Percentiles rank a stretch among this genome's conserved stretches.
Evolutionary conservation across 1,139 yeast species (phyloP).

Genomic region (Pichia sp.): DNA sequence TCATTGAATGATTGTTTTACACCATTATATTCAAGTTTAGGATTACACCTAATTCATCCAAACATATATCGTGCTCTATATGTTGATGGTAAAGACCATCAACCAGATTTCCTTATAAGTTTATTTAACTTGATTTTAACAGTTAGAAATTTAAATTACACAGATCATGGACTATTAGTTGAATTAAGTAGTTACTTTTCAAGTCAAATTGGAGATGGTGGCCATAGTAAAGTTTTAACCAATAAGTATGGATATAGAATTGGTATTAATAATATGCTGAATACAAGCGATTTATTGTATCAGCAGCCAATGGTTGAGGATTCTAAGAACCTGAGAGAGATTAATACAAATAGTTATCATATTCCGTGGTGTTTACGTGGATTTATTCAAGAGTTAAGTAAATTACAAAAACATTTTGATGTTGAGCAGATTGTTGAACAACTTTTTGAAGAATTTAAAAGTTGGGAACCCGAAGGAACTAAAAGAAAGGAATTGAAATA

Average conservation of each 20-base stretch:
- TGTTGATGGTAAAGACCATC: conserved; percentile 33
- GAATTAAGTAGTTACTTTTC: conserved; percentile 46
- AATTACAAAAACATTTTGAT: conserved; percentile 39
- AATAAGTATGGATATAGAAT: conserved; percentile 48
- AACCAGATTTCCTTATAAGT: conserved; percentile 43
- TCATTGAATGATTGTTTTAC: conserved; percentile 41
- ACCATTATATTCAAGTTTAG: conserved; percentile 42
- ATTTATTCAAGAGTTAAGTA: conserved; percentile 43
- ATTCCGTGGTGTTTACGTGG: conserved; percentile 58
- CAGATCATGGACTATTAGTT: conserved; percentile 46
- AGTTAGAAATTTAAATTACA: conserved; percentile 43
- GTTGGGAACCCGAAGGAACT: conserved; percentile 38
- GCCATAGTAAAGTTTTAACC: conserved; percentile 44
- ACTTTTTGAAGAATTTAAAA: conserved; percentile 32
- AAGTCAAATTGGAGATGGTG: conserved; percentile 45
- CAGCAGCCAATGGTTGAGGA: conserved; percentile 36
- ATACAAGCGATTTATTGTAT: conserved; percentile 43
- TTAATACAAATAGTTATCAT: conserved; percentile 47
- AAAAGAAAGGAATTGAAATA: conserved; percentile 39
- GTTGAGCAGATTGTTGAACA: conserved; percentile 30
- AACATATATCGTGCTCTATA: conserved; percentile 43
- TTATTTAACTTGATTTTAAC: conserved; percentile 43
- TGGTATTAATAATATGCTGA: conserved; percentile 44
- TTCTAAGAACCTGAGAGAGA: conserved; percentile 38
- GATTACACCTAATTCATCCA: conserved; percentile 43